Conservation (phyloP, 1,284 basidiomycete genomes). For the Pyrrhoderma noxium region DNA sequence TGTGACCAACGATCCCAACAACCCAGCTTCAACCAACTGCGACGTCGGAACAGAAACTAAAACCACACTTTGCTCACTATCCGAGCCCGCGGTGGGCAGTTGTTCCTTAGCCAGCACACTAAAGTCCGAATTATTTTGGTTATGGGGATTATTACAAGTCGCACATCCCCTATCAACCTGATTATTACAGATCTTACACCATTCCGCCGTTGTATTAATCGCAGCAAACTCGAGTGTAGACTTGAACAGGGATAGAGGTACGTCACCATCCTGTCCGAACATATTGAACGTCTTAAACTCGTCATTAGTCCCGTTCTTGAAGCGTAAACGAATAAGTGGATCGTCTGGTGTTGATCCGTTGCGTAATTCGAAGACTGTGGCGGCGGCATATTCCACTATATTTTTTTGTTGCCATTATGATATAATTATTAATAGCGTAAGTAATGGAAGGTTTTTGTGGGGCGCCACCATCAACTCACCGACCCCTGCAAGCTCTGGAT, state of each 20-base stretch:
- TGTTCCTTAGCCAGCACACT: too few species aligned
- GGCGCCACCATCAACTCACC: too few species aligned
- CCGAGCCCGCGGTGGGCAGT: too few species aligned
- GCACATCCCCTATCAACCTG: constrained; percentile 48
- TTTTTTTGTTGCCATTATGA: too few species aligned
- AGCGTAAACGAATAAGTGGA: constrained; percentile 47
- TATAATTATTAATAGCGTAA: not conserved
- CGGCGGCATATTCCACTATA: constrained; percentile 40
- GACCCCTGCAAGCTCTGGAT: constrained; percentile 29
- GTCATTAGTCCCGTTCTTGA: constrained; percentile 48
- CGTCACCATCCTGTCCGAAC: constrained; percentile 33
- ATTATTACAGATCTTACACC: constrained; percentile 56
- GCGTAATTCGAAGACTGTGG: constrained; percentile 35
- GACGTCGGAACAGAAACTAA: too few species aligned
- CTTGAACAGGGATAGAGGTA: constrained; percentile 51
- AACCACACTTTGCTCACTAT: too few species aligned
- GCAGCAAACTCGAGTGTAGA: constrained; percentile 34
- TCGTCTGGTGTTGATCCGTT: constrained; percentile 22
- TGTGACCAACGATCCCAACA: too few species aligned
- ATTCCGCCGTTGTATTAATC: constrained; percentile 47
- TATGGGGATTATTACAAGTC: too few species aligned
- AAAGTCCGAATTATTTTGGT: too few species aligned
- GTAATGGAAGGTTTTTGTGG: not conserved
- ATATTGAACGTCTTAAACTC: constrained; percentile 26
- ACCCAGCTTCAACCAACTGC: too few species aligned